Percentiles rank a stretch among this genome's conserved stretches.
These are phyloP conservation scores for Candida endomychidarum DNA, from an alignment of 805 yeast genomes.

Conservation along the genomic window DNA sequence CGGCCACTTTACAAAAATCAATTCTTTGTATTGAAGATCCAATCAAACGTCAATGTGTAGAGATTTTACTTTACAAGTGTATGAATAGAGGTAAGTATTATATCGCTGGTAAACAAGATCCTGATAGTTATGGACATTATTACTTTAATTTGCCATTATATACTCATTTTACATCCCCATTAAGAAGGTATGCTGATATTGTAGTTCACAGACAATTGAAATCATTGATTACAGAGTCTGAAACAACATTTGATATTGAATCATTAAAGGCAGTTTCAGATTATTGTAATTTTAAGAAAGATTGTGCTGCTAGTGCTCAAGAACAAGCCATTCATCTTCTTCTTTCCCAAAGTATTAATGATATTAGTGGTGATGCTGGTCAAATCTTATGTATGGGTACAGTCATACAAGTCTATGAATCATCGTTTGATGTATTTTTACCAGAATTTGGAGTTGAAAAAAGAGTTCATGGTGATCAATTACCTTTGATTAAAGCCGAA, in stretches of 20 bases:
- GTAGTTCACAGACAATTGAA: constrained; percentile 92
- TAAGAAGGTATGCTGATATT: constrained; percentile 88
- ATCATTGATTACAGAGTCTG: constrained; percentile 44
- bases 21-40: constrained; percentile 63
- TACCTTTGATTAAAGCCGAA: constrained; percentile 90
- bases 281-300: constrained; percentile 93
- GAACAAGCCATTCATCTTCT: constrained; percentile 90
- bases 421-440: constrained; percentile 88
- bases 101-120: constrained; percentile 83
- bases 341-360: constrained; percentile 79
- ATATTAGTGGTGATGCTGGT: constrained; percentile 69
- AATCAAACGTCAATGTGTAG: constrained; percentile 67
- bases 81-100: constrained; percentile 84
- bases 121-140: constrained; percentile 76
- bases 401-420: constrained; percentile 90
- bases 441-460: constrained; percentile 95
- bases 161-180: constrained; percentile 92
- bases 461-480: constrained; percentile 95
- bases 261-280: constrained; percentile 80
- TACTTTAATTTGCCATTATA: constrained; percentile 79
- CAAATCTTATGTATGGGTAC: constrained; percentile 83
- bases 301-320: constrained; percentile 89
- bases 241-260: constrained; percentile 46
- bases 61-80: constrained; percentile 76
- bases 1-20: constrained; percentile 71